These are phyloP conservation scores for Ophiostoma angusticollis DNA, from an alignment of 2,329 filamentous ascomycete genomes.

Conservation along the genomic window DNA sequence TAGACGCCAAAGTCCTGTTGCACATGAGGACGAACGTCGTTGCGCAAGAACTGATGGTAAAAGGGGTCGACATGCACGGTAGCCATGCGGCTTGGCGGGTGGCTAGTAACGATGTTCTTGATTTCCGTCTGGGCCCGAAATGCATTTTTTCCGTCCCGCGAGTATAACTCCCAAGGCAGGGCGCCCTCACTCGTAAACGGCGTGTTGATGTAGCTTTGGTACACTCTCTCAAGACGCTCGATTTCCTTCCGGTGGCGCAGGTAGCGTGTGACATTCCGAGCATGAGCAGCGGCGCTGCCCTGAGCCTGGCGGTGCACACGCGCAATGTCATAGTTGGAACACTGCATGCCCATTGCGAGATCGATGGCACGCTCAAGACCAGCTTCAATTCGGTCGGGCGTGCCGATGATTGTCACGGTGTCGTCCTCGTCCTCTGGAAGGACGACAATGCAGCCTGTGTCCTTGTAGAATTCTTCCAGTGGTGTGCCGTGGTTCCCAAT, in stretches of 20 bases:
- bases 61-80: conserved; percentile 61
- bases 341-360: conserved; percentile 75
- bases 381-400: conserved; percentile 55
- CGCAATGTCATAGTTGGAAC: conserved; percentile 69
- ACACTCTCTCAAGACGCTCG: conserved; percentile 63
- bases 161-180: conserved; percentile 79
- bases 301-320: conserved; percentile 65
- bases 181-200: conserved; percentile 56
- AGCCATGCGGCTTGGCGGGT: conserved; percentile 59
- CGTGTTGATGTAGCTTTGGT: conserved; percentile 79
- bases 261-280: conserved; percentile 77
- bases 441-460: conserved; percentile 84
- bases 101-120: conserved; percentile 57
- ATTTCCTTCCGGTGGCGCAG: conserved; percentile 71
- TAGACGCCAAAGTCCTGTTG: conserved; percentile 60
- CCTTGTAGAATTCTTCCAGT: conserved; percentile 71
- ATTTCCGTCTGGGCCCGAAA: conserved; percentile 65
- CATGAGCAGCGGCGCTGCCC: conserved; percentile 62
- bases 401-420: conserved; percentile 73
- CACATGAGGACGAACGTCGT: conserved; percentile 49
- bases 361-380: conserved; percentile 79
- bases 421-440: conserved; percentile 70
- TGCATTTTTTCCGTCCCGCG: conserved; percentile 70
- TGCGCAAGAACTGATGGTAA: conserved; percentile 60
- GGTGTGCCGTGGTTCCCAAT: conserved; percentile 71